Evolutionary conservation across 352 stramenopile genomes (phyloP).

Genomic region (Globisporangium mamillatum): DNA sequence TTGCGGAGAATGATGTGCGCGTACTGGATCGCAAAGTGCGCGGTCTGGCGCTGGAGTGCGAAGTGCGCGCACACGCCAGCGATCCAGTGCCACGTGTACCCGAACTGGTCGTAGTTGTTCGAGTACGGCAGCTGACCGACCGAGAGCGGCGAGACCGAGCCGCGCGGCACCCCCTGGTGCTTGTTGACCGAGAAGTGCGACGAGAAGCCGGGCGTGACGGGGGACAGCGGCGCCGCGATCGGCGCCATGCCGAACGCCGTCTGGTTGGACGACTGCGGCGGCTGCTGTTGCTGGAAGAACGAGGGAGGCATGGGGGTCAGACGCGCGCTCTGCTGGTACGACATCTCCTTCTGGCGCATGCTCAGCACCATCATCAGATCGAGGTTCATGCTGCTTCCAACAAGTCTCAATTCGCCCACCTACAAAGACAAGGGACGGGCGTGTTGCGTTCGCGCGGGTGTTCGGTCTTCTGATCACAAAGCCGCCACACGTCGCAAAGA

Average conservation of each 20-base stretch:
- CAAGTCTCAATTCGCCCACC: background rate
- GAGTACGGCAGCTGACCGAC: constrained; percentile 47
- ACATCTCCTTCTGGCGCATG: constrained; percentile 83
- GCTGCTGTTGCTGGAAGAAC: constrained; percentile 12
- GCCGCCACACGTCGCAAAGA: background rate
- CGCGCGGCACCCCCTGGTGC: constrained; percentile 7
- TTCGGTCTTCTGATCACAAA: constrained; percentile 3
- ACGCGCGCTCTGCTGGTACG: constrained; percentile 63
- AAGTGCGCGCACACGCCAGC: constrained; percentile 61
- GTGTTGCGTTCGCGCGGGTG: background rate
- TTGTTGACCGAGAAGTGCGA: constrained; percentile 10
- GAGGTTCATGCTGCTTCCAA: constrained; percentile 26
- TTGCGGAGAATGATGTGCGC: constrained; percentile 69
- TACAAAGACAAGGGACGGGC: background rate
- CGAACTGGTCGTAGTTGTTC: constrained; percentile 67
- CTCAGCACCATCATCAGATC: constrained; percentile 75
- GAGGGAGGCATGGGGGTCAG: constrained; percentile 21
- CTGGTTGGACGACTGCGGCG: background rate
- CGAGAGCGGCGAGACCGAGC: constrained; percentile 42
- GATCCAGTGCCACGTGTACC: constrained; percentile 80
- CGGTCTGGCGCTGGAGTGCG: constrained; percentile 72
- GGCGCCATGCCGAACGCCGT: constrained; percentile 12
- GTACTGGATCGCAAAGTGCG: constrained; percentile 77
- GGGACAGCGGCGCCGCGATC: constrained; percentile 27
- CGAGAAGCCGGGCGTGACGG: constrained; percentile 18